These are phyloP conservation scores for Polytolypa hystricis DNA, from an alignment of 2,329 filamentous ascomycete genomes.

Conservation along the genomic window DNA sequence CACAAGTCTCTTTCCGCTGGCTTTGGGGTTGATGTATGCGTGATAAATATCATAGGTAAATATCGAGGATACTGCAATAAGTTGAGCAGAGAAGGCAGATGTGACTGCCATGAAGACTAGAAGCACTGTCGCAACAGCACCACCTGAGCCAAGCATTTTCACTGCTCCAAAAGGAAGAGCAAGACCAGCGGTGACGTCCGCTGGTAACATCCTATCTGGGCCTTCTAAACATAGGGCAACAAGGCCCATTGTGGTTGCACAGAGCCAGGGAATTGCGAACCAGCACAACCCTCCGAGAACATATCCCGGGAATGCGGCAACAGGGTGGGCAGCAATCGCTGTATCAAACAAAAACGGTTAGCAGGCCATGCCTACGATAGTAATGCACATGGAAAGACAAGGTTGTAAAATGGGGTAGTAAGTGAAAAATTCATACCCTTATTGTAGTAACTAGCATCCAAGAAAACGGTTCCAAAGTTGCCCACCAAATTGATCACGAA, in stretches of 20 bases:
- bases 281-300: slow-evolving; percentile 76
- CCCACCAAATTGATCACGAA: slow-evolving; percentile 85
- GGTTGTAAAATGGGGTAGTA: background rate
- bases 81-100: slow-evolving; percentile 66
- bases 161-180: slow-evolving; percentile 79
- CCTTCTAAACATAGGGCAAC: slow-evolving; percentile 69
- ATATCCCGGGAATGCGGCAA: slow-evolving; percentile 79
- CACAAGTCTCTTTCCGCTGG: slow-evolving; percentile 65
- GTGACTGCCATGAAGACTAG: slow-evolving; percentile 89
- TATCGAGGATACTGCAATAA: slow-evolving; percentile 81
- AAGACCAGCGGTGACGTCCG: slow-evolving; percentile 70
- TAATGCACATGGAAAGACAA: no score
- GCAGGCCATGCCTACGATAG: slow-evolving; percentile 5
- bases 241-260: slow-evolving; percentile 79
- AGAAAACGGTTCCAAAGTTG: slow-evolving; percentile 63
- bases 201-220: slow-evolving; percentile 59
- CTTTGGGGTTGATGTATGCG: slow-evolving; percentile 70
- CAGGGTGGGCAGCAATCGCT: slow-evolving; percentile 75
- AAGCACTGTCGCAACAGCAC: slow-evolving; percentile 65
- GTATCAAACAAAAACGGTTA: no score
- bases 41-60: slow-evolving; percentile 83
- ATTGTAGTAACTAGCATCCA: slow-evolving; percentile 83
- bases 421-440: slow-evolving; percentile 36
- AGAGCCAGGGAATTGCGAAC: slow-evolving; percentile 90
- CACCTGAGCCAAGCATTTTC: slow-evolving; percentile 68